phyloP scores from a whole-genome alignment of 2,329 filamentous ascomycete species.

The Botrytis fabae region DNA sequence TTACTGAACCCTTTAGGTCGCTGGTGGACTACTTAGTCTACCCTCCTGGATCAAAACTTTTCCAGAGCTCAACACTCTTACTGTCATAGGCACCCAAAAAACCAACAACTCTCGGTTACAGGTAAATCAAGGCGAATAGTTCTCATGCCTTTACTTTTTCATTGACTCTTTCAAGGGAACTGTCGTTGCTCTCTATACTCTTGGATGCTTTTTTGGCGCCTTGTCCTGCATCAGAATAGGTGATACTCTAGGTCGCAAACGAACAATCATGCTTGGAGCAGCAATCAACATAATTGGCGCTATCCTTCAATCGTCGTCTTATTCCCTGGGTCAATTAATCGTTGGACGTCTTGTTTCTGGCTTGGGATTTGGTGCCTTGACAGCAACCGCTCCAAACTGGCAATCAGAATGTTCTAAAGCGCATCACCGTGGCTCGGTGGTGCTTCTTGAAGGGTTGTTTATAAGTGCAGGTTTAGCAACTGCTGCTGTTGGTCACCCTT shows the following conservation, averaged over 20 bases:
- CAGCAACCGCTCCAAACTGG: constrained; percentile 56
- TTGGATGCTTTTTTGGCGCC: constrained; percentile 50
- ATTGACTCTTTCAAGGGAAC: constrained; percentile 18
- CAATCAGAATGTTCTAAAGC: constrained; percentile 59
- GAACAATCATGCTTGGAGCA: constrained; percentile 58
- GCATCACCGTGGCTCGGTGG: constrained; percentile 58
- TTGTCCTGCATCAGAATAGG: constrained; percentile 42
- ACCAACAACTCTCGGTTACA: constrained; percentile 15
- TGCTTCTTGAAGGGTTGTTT: constrained; percentile 60
- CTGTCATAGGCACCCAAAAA: constrained; percentile 2
- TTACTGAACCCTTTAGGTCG: constrained; percentile 41
- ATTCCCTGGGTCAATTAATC: constrained; percentile 54
- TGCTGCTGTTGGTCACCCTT: constrained; percentile 20
- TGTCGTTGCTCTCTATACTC: constrained; percentile 40
- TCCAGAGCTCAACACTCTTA: constrained; percentile 23
- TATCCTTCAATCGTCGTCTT: constrained; percentile 44
- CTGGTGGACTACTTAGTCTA: constrained; percentile 48
- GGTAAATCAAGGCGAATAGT: not conserved
- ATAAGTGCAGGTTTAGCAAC: constrained; percentile 50
- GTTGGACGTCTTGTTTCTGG: constrained; percentile 51
- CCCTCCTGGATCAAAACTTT: constrained; percentile 21
- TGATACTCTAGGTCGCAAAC: constrained; percentile 57
- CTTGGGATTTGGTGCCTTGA: constrained; percentile 53
- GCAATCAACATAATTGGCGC: constrained; percentile 59
- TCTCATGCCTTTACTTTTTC: not conserved